Conservation (phyloP, 768 basidiomycete species). For the Lentinula sp. region DNA sequence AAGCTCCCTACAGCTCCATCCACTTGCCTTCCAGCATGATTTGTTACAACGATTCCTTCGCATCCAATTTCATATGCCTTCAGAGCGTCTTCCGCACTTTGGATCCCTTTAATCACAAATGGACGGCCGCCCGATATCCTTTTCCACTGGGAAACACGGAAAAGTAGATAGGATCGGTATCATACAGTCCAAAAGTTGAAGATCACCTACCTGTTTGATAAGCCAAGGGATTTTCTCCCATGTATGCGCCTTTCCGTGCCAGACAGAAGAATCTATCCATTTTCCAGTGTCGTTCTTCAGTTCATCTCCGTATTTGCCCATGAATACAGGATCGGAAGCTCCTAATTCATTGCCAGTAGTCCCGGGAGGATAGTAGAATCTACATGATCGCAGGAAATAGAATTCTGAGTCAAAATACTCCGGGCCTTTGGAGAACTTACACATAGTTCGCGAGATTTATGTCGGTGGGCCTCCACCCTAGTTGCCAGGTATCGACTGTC, state of each 20-base stretch:
- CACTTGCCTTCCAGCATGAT: constrained; percentile 51
- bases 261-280: constrained; percentile 42
- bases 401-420: not conserved
- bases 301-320: constrained; percentile 37
- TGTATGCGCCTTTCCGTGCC: constrained; percentile 46
- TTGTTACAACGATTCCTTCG: constrained; percentile 51
- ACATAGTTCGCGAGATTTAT: constrained; percentile 46
- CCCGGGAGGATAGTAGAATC: constrained; percentile 32
- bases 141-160: constrained; percentile 29
- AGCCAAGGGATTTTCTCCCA: constrained; percentile 49
- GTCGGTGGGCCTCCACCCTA: constrained; percentile 43
- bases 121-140: constrained; percentile 40
- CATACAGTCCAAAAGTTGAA: not conserved
- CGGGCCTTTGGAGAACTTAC: constrained; percentile 12
- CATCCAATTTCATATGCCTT: constrained; percentile 40
- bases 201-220: constrained; percentile 29
- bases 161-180: not conserved
- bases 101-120: constrained; percentile 51
- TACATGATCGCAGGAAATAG: constrained; percentile 7
- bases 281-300: constrained; percentile 34
- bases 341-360: constrained; percentile 41
- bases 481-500: constrained; percentile 45
- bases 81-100: constrained; percentile 39
- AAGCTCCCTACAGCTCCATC: constrained; percentile 50
- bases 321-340: constrained; percentile 43